phyloP scores from a whole-genome alignment of 2,329 filamentous ascomycete genomes.

The Fulvia fulva region DNA sequence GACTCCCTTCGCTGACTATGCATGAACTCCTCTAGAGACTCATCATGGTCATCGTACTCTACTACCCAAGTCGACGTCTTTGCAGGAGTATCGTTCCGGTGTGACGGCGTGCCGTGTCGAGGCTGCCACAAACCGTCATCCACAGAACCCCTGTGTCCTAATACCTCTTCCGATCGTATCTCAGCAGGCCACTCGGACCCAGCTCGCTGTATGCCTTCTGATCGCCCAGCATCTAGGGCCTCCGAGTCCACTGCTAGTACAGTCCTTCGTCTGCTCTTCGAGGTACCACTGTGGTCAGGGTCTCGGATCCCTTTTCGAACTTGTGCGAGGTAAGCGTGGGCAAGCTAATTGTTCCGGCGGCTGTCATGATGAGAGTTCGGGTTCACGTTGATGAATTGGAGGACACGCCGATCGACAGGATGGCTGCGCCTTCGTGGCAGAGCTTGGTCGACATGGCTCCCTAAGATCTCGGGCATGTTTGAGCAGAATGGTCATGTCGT shows the following conservation, averaged over 20 bases:
- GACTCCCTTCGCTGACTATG: neutral
- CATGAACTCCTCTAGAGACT: neutral
- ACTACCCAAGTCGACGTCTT: neutral
- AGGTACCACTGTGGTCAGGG: neutral
- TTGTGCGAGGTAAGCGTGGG: neutral
- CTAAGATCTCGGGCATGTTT: too few relatives aligned
- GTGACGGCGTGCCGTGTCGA: neutral
- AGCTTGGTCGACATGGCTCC: too few relatives aligned
- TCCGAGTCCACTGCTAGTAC: neutral
- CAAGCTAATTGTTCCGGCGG: neutral
- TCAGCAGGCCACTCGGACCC: neutral
- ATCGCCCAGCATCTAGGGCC: neutral
- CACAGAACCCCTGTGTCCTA: neutral
- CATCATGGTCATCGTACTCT: neutral
- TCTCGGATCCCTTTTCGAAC: neutral
- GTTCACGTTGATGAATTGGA: neutral
- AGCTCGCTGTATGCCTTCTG: neutral
- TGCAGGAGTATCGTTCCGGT: neutral
- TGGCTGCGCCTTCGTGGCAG: neutral
- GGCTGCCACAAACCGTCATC: neutral
- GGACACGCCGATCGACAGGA: neutral
- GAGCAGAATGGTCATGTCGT: too few relatives aligned
- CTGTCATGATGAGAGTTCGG: neutral
- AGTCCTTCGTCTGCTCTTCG: neutral
- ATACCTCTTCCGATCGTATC: neutral